A percentile compares a stretch with the other conserved stretches of the same genome.
Conservation (phyloP, 495 filamentous ascomycete genomes). For the Thermochaetoides thermophila region DNA sequence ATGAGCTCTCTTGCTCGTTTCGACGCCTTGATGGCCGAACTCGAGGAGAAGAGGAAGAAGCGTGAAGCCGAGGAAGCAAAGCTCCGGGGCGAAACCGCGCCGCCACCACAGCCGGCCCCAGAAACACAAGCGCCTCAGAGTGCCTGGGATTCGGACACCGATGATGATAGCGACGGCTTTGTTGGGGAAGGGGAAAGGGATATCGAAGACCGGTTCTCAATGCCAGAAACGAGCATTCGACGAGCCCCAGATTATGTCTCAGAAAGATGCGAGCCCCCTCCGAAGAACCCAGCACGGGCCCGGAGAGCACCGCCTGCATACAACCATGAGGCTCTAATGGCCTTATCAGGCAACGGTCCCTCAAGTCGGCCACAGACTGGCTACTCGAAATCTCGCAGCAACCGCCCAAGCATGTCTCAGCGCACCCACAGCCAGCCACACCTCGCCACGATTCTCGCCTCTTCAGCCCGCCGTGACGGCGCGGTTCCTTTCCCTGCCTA, state of each 20-base stretch:
- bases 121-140: too few relatives aligned
- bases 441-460: conserved; percentile 17
- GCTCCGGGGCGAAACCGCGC: conserved; percentile 6
- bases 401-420: conserved; percentile 25
- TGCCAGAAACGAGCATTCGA: conserved; percentile 19
- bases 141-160: conserved; percentile 11
- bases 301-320: conserved; percentile 12
- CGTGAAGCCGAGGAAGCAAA: conserved; percentile 15
- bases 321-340: conserved; percentile 21
- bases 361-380: conserved; percentile 30
- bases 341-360: conserved; percentile 16
- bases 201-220: conserved; percentile 14
- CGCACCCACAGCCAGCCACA: conserved; percentile 32
- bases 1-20: conserved; percentile 42
- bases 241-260: conserved; percentile 36
- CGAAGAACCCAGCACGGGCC: conserved; percentile 3
- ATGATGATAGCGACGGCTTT: conserved; percentile 27
- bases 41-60: conserved; percentile 30
- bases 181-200: conserved; percentile 19
- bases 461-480: too few relatives aligned
- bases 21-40: conserved; percentile 42
- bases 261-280: conserved; percentile 19
- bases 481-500: too few relatives aligned
- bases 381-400: conserved; percentile 21
- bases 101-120: conserved; percentile 3